Evolutionary conservation across 306 rosid genomes (phyloP).

Genomic region (Cucurbita argyrosperma): DNA sequence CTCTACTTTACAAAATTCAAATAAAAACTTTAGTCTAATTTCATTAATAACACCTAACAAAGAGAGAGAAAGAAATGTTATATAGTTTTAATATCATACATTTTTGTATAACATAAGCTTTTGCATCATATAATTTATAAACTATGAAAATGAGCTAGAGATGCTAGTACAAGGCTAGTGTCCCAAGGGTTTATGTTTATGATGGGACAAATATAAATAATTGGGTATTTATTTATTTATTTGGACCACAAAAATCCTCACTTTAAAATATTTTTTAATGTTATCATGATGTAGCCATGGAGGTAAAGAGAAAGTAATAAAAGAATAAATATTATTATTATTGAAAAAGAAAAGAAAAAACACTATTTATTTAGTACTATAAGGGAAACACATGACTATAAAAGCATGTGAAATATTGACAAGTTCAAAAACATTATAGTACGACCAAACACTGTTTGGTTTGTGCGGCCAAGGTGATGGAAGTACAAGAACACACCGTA

Average conservation of each 20-base stretch:
- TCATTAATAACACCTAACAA: neutral
- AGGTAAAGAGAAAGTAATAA: constrained; percentile 3
- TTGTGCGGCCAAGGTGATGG: neutral
- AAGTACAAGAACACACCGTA: neutral
- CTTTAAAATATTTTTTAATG: neutral
- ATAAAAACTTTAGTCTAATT: neutral
- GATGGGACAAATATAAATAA: constrained; percentile 4
- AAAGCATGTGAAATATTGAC: constrained; percentile 8
- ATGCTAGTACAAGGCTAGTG: constrained; percentile 4
- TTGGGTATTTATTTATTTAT: neutral
- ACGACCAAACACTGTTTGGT: constrained; percentile 2
- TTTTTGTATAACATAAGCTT: too few relatives aligned
- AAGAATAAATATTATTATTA: neutral
- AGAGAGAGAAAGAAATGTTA: too few relatives aligned
- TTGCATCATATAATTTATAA: too few relatives aligned
- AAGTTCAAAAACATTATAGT: neutral
- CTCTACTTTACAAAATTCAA: neutral
- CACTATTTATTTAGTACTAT: neutral
- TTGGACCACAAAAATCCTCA: constrained; percentile 4
- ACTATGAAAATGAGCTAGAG: neutral
- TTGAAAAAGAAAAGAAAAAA: neutral
- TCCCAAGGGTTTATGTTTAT: neutral
- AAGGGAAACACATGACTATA: constrained; percentile 3
- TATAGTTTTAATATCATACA: too few relatives aligned
- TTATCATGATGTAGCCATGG: neutral